Evolutionary conservation across 495 filamentous ascomycete species (phyloP).

Genomic region (Neurospora sp.): DNA sequence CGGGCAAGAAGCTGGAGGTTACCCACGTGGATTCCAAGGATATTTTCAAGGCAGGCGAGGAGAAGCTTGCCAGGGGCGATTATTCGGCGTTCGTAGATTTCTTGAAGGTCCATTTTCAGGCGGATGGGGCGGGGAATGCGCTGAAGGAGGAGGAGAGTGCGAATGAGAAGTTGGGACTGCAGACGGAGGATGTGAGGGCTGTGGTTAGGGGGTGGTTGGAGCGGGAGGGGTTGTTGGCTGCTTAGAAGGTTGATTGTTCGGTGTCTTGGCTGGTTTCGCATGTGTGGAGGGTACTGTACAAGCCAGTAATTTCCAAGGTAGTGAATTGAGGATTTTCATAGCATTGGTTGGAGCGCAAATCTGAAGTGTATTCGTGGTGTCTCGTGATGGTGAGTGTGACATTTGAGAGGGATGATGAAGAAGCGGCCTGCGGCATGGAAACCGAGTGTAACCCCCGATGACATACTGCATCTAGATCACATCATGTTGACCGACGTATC

Average conservation of each 20-base stretch:
- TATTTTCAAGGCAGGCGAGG: slow-evolving; percentile 32
- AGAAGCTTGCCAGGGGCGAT: slow-evolving; percentile 33
- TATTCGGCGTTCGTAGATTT: slow-evolving; percentile 34
- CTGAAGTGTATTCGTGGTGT: too few relatives aligned
- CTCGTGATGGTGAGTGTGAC: too few relatives aligned
- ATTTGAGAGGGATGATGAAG: neutral
- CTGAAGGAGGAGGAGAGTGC: slow-evolving; percentile 23
- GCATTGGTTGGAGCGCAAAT: too few relatives aligned
- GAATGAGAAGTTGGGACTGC: slow-evolving; percentile 13
- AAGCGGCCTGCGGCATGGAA: neutral
- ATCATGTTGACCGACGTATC: neutral
- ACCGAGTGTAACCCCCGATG: neutral
- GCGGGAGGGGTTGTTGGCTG: neutral
- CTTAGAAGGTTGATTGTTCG: neutral
- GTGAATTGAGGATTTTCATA: too few relatives aligned
- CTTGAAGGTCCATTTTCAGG: slow-evolving; percentile 21
- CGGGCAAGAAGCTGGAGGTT: slow-evolving; percentile 32
- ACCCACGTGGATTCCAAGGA: slow-evolving; percentile 30
- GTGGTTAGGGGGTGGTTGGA: slow-evolving; percentile 10
- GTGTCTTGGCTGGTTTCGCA: too few relatives aligned
- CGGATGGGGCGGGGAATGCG: slow-evolving; percentile 38
- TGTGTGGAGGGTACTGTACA: too few relatives aligned
- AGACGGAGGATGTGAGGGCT: slow-evolving; percentile 16
- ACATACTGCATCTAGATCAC: neutral
- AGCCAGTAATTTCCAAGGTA: neutral